Conservation (phyloP, 331 rosid species). For the Stylosanthes scabra region DNA sequence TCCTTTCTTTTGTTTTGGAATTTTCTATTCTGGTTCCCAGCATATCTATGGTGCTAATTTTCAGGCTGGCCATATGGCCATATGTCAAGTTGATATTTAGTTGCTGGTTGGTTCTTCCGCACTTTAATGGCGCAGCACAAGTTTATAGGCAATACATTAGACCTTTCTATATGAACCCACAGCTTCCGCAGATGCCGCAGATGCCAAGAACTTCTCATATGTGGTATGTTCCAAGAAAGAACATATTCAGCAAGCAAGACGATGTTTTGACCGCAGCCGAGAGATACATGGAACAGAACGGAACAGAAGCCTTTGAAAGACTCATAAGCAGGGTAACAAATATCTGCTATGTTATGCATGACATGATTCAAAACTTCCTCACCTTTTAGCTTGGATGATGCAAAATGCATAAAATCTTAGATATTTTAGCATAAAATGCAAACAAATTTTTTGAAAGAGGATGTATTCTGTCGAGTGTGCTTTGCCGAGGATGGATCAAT, state of each 20-base stretch:
- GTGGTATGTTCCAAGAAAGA: slow-evolving; percentile 82
- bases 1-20: background rate
- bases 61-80: slow-evolving; percentile 88
- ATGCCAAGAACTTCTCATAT: slow-evolving; percentile 46
- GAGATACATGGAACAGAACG: slow-evolving; percentile 78
- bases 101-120: slow-evolving; percentile 95
- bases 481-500: too few relatives aligned
- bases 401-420: background rate
- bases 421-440: too few relatives aligned
- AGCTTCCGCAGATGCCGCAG: slow-evolving; percentile 48
- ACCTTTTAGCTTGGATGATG: background rate
- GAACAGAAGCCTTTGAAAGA: slow-evolving; percentile 83
- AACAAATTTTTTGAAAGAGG: background rate
- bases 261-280: slow-evolving; percentile 83
- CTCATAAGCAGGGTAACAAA: slow-evolving; percentile 73
- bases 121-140: slow-evolving; percentile 88
- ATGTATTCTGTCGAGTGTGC: too few relatives aligned
- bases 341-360: background rate
- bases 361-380: background rate
- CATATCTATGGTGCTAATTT: slow-evolving; percentile 18
- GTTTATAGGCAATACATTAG: slow-evolving; percentile 76
- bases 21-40: background rate
- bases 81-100: slow-evolving; percentile 77
- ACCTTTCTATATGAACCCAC: slow-evolving; percentile 88
- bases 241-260: slow-evolving; percentile 65